Evolutionary conservation across 129 eudicot genomes (phyloP).

Genomic region (Centella asiatica): DNA sequence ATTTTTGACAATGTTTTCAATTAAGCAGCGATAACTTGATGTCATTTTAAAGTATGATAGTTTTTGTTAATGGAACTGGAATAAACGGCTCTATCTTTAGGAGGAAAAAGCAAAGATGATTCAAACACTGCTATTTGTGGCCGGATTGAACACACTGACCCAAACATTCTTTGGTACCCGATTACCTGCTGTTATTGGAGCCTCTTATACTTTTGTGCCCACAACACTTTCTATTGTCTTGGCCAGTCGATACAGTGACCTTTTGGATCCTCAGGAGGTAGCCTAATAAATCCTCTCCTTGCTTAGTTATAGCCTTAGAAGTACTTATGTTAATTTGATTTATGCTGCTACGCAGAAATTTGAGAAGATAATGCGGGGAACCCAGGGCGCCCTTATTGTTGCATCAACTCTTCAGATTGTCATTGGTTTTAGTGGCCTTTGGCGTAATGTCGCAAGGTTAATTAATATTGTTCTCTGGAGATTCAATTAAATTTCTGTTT

Average conservation of each 20-base stretch:
- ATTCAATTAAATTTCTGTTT: background rate
- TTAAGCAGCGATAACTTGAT: background rate
- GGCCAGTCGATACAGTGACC: constrained; percentile 59
- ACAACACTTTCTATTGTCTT: constrained; percentile 77
- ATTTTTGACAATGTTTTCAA: background rate
- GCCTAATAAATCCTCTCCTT: constrained; percentile 3
- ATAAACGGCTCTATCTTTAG: constrained; percentile 21
- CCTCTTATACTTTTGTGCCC: constrained; percentile 74
- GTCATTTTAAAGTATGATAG: background rate
- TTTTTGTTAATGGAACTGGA: background rate
- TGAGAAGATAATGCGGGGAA: constrained; percentile 75
- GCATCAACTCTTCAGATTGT: constrained; percentile 90
- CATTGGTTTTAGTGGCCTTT: constrained; percentile 89
- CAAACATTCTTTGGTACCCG: constrained; percentile 82
- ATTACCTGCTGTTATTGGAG: constrained; percentile 89
- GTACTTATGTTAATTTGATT: constrained; percentile 6
- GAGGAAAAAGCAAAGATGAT: constrained; percentile 85
- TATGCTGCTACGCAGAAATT: constrained; percentile 50
- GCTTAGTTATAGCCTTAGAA: background rate
- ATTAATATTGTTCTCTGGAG: background rate
- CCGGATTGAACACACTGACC: constrained; percentile 75
- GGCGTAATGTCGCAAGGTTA: constrained; percentile 82
- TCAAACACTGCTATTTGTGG: constrained; percentile 91
- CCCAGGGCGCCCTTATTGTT: constrained; percentile 86
- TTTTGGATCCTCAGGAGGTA: constrained; percentile 68